Percentiles rank a stretch among this genome's conserved stretches.
These are phyloP conservation scores for Cylindrotheca closterium DNA, from an alignment of 108 stramenopile genomes.

Conservation along the genomic window DNA sequence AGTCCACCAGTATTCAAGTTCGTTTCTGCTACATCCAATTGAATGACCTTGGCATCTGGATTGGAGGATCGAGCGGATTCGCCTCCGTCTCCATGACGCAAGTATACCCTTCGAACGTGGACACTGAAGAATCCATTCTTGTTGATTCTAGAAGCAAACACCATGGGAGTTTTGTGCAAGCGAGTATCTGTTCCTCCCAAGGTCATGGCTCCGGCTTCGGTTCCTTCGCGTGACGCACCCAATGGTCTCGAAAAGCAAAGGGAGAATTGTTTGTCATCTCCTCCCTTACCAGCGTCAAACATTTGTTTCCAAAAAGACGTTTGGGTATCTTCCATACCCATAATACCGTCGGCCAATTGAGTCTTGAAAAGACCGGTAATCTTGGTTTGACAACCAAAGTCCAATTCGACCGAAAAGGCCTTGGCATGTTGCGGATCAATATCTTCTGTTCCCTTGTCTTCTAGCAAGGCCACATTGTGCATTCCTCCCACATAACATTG, in stretches of 20 bases:
- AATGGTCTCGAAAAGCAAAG: conserved; percentile 61
- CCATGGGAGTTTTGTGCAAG: conserved; percentile 69
- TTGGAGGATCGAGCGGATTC: conserved; percentile 12
- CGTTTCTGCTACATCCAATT: conserved; percentile 12
- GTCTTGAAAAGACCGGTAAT: conserved; percentile 86
- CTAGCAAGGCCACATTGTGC: conserved; percentile 20
- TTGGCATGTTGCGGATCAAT: conserved; percentile 28
- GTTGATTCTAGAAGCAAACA: conserved; percentile 45
- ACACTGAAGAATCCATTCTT: conserved; percentile 74
- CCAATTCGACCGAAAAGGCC: conserved; percentile 55
- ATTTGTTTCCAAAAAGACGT: conserved; percentile 66
- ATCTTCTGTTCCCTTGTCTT: conserved; percentile 15
- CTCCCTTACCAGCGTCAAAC: conserved; percentile 36
- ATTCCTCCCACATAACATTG: conserved; percentile 45
- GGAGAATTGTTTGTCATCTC: conserved; percentile 44
- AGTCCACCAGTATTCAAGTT: conserved; percentile 38
- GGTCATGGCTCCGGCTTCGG: conserved; percentile 71
- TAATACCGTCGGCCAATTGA: conserved; percentile 91
- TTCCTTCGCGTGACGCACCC: conserved; percentile 41
- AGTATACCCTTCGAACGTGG: conserved; percentile 52
- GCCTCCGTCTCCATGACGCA: conserved; percentile 55
- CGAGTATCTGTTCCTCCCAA: conserved; percentile 86
- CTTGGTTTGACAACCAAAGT: conserved; percentile 90
- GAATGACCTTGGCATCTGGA: conserved; percentile 7
- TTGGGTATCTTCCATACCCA: conserved; percentile 66